Conservation (phyloP, 148 eudicot species). For the Pouteria glomerata region DNA sequence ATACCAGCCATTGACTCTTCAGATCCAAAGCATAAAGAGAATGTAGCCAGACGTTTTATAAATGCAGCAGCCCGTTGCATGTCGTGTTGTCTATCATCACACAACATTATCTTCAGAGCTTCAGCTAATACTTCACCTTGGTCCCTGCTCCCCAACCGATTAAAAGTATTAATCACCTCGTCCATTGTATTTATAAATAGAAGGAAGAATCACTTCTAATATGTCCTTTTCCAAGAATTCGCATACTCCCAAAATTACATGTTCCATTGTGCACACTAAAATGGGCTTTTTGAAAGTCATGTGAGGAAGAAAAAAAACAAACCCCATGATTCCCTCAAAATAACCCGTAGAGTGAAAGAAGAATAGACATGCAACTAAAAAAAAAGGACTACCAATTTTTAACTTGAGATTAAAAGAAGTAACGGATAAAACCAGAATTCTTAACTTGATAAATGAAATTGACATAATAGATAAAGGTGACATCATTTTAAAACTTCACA, state of each 20-base stretch:
- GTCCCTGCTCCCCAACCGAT: conserved; percentile 47
- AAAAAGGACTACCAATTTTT: not conserved
- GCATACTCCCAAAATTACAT: not conserved
- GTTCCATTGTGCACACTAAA: not conserved
- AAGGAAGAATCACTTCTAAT: not conserved
- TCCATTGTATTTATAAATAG: not conserved
- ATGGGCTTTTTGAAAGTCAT: not conserved
- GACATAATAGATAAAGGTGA: not conserved
- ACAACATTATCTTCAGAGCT: conserved; percentile 89
- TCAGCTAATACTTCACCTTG: conserved; percentile 84
- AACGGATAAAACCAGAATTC: not conserved
- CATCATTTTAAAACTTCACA: not conserved
- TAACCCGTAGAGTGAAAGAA: not conserved
- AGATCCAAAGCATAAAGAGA: conserved; percentile 71
- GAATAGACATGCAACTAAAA: not conserved
- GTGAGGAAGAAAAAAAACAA: not conserved
- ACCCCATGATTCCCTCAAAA: not conserved
- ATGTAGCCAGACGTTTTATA: conserved; percentile 80
- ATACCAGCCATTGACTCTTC: conserved; percentile 96
- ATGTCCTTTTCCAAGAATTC: not conserved
- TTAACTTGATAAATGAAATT: not conserved
- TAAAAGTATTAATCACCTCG: conserved; percentile 1
- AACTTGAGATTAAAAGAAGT: not conserved
- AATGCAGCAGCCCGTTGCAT: conserved; percentile 99
- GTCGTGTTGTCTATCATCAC: conserved; percentile 97